phyloP scores from a whole-genome alignment of 352 stramenopile species.

The Globisporangium lucens region DNA sequence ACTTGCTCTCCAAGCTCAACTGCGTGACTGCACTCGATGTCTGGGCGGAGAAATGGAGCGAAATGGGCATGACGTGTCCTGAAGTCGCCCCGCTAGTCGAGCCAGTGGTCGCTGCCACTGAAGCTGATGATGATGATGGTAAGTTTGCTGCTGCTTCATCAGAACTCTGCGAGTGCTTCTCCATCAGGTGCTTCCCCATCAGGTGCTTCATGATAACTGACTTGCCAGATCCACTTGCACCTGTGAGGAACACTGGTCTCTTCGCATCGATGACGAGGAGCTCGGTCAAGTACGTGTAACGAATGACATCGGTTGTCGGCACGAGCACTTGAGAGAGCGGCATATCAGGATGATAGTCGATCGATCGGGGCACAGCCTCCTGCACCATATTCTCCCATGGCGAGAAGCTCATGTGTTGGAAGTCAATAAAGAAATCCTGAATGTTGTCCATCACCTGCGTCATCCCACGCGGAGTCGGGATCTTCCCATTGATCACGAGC shows the following conservation, averaged over 20 bases:
- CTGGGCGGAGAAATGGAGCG: conserved; percentile 87
- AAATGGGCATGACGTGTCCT: conserved; percentile 39
- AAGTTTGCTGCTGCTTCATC: not conserved
- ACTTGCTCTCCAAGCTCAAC: conserved; percentile 86
- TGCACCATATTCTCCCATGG: conserved; percentile 40
- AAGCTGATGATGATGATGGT: not conserved
- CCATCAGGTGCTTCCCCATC: conserved; percentile 42
- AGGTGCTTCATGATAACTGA: conserved; percentile 81
- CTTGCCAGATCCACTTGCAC: conserved; percentile 87
- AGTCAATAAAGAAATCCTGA: conserved; percentile 71
- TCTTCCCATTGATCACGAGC: conserved; percentile 48
- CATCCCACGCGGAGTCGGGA: conserved; percentile 34
- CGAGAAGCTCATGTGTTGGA: conserved; percentile 56
- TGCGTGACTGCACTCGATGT: conserved; percentile 79
- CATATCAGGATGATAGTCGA: conserved; percentile 22
- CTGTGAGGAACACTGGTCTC: conserved; percentile 82
- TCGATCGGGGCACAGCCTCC: conserved; percentile 9
- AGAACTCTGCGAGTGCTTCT: conserved; percentile 17
- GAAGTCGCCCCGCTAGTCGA: conserved; percentile 1
- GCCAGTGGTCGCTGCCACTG: not conserved
- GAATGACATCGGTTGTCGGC: conserved; percentile 59
- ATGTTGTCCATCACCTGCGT: conserved; percentile 52
- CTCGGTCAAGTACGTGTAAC: conserved; percentile 58
- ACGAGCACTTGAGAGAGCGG: conserved; percentile 60
- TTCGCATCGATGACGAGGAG: conserved; percentile 58